Conservation (phyloP, 2,329 filamentous ascomycete species). For the Botrytis paeoniae region DNA sequence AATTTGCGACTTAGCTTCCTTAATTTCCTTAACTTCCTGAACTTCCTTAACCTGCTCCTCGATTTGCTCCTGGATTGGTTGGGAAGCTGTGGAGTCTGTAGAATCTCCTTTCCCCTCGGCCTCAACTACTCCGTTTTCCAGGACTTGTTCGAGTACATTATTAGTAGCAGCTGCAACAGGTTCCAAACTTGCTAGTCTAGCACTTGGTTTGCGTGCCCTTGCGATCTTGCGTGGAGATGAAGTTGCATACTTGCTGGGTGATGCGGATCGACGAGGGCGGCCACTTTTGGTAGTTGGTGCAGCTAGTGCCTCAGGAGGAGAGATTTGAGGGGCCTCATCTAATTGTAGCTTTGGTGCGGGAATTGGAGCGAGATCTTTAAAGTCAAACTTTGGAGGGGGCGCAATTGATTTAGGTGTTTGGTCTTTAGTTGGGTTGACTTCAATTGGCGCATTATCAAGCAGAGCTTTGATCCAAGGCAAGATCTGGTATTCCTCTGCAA, state of each 20-base stretch:
- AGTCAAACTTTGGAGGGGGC: conserved; percentile 69
- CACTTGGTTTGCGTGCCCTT: conserved; percentile 42
- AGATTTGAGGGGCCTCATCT: conserved; percentile 11
- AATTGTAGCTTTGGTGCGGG: neutral
- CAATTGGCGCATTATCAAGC: conserved; percentile 80
- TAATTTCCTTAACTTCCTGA: neutral
- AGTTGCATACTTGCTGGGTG: conserved; percentile 50
- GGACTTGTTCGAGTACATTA: conserved; percentile 43
- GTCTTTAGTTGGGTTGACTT: conserved; percentile 41
- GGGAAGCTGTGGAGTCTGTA: neutral
- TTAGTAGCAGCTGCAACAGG: conserved; percentile 47
- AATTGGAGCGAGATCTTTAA: neutral
- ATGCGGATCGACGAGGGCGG: conserved; percentile 59
- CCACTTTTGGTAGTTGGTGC: conserved; percentile 37
- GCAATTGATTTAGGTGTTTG: conserved; percentile 69
- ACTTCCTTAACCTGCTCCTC: neutral
- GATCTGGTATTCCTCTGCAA: conserved; percentile 87
- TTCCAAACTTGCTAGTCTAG: conserved; percentile 43
- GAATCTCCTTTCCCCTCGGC: conserved; percentile 10
- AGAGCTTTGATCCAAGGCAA: conserved; percentile 86
- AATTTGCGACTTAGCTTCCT: conserved; percentile 24
- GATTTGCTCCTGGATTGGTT: neutral
- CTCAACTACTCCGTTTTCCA: conserved; percentile 44
- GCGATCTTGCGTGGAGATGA: conserved; percentile 48
- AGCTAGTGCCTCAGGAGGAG: conserved; percentile 9